Evolutionary conservation across 1,284 basidiomycete genomes (phyloP).

Genomic region (Moniliophthora roreri): DNA sequence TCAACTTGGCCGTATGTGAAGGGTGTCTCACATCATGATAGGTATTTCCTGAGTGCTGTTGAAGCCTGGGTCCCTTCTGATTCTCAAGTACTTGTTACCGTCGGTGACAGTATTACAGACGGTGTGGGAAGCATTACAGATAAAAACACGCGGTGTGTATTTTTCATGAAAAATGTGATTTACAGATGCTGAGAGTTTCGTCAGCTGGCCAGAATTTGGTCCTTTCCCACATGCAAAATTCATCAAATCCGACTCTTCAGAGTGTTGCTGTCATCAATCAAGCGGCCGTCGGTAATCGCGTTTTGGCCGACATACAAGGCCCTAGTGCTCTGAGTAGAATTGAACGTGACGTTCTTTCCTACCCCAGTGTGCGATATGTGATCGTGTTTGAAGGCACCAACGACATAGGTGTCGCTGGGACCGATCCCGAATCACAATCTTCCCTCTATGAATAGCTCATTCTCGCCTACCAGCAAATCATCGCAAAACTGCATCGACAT

Average conservation of each 20-base stretch:
- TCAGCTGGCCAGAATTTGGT: constrained; percentile 51
- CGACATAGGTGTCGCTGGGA: constrained; percentile 43
- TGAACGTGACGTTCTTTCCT: constrained; percentile 49
- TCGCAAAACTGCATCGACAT: constrained; percentile 38
- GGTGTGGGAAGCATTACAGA: constrained; percentile 37
- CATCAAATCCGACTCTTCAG: constrained; percentile 26
- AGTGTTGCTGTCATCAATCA: constrained; percentile 46
- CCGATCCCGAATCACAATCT: constrained; percentile 34
- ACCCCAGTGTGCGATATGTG: constrained; percentile 40
- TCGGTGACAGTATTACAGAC: constrained; percentile 54
- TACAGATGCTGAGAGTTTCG: background rate
- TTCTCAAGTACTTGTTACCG: constrained; percentile 36
- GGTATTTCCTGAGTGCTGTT: constrained; percentile 44
- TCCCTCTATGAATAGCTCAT: constrained; percentile 41
- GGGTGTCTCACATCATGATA: constrained; percentile 9
- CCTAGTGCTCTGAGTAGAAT: constrained; percentile 46
- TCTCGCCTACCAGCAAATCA: constrained; percentile 44
- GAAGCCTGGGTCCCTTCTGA: constrained; percentile 36
- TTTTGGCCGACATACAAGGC: constrained; percentile 47
- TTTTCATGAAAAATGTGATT: background rate
- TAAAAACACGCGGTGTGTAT: constrained; percentile 35
- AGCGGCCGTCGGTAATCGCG: constrained; percentile 51
- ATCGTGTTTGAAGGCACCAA: constrained; percentile 57
- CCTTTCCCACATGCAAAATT: constrained; percentile 35
- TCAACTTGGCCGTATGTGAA: background rate